phyloP scores from a whole-genome alignment of 495 filamentous ascomycete species.

The Collariella sp. region DNA sequence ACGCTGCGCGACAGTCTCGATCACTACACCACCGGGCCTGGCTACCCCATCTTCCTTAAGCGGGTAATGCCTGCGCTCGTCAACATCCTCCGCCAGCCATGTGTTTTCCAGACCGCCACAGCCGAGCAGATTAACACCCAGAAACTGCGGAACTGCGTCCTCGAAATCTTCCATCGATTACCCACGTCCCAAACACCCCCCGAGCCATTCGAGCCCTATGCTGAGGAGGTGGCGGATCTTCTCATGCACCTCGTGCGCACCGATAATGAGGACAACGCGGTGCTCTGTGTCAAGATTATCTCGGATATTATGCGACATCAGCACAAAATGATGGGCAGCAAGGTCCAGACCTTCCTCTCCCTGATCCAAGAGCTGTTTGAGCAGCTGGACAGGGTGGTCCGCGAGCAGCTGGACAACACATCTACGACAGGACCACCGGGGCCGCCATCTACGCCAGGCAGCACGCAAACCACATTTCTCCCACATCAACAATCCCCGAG shows the following conservation, averaged over 20 bases:
- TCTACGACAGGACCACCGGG: constrained; percentile 47
- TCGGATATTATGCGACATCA: constrained; percentile 95
- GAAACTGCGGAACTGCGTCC: constrained; percentile 82
- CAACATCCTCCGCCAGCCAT: constrained; percentile 72
- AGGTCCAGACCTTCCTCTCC: constrained; percentile 82
- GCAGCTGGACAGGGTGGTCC: constrained; percentile 84
- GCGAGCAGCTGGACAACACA: constrained; percentile 82
- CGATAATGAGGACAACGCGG: constrained; percentile 98
- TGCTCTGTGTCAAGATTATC: constrained; percentile 93
- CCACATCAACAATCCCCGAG: constrained; percentile 64
- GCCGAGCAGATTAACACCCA: constrained; percentile 64
- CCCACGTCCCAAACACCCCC: constrained; percentile 59
- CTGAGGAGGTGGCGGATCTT: constrained; percentile 74
- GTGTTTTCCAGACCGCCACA: constrained; percentile 83
- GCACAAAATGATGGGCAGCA: constrained; percentile 63
- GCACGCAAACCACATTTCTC: constrained; percentile 53
- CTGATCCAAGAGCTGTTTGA: constrained; percentile 94
- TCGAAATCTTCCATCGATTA: constrained; percentile 90
- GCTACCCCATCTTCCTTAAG: constrained; percentile 69
- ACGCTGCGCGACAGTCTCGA: constrained; percentile 83
- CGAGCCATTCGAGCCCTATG: constrained; percentile 79
- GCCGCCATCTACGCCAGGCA: constrained; percentile 66
- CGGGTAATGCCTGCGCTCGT: constrained; percentile 87
- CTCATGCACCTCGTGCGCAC: constrained; percentile 77
- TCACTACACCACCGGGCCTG: constrained; percentile 44